A percentile compares a stretch with the other conserved stretches of the same genome.
Evolutionary conservation across 2,329 filamentous ascomycete genomes (phyloP).

Genomic region (Trichophyton simii): DNA sequence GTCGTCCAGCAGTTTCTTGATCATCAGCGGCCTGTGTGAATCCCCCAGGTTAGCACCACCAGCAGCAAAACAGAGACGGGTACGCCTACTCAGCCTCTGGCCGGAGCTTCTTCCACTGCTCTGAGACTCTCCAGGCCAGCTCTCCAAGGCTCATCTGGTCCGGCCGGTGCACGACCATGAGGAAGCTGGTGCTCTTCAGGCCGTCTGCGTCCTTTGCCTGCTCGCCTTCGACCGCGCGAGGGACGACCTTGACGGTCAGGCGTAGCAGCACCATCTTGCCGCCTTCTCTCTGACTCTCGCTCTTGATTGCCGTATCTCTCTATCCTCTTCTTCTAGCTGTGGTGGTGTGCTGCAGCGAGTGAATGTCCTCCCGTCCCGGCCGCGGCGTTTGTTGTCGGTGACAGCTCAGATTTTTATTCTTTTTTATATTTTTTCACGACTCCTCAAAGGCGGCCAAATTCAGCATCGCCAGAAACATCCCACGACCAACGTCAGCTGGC

Average conservation of each 20-base stretch:
- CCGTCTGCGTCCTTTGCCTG: conserved; percentile 11
- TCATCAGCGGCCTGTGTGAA: conserved; percentile 23
- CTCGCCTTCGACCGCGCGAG: conserved; percentile 13
- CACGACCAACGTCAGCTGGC: too few species aligned
- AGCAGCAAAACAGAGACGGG: not conserved
- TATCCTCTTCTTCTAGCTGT: too few species aligned
- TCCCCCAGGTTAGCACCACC: too few species aligned
- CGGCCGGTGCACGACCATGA: conserved; percentile 22
- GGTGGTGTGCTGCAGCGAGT: too few species aligned
- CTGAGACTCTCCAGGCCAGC: conserved; percentile 22
- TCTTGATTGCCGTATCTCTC: not conserved
- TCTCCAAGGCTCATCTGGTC: conserved; percentile 22
- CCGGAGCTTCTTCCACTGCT: conserved; percentile 24
- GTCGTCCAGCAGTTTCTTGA: conserved; percentile 29
- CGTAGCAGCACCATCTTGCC: conserved; percentile 25
- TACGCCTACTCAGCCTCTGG: conserved; percentile 23
- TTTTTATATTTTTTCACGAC: too few species aligned
- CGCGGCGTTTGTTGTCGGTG: too few species aligned
- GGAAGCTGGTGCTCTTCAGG: conserved; percentile 17
- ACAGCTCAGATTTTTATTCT: too few species aligned
- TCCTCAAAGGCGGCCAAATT: too few species aligned
- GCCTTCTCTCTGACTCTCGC: not conserved
- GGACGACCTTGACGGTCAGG: conserved; percentile 25
- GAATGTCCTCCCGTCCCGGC: too few species aligned
- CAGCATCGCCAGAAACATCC: too few species aligned